Percentiles rank a stretch among this genome's conserved stretches.
Evolutionary conservation across 1,284 basidiomycete species (phyloP).

Genomic region (Apiotrichum sp.): DNA sequence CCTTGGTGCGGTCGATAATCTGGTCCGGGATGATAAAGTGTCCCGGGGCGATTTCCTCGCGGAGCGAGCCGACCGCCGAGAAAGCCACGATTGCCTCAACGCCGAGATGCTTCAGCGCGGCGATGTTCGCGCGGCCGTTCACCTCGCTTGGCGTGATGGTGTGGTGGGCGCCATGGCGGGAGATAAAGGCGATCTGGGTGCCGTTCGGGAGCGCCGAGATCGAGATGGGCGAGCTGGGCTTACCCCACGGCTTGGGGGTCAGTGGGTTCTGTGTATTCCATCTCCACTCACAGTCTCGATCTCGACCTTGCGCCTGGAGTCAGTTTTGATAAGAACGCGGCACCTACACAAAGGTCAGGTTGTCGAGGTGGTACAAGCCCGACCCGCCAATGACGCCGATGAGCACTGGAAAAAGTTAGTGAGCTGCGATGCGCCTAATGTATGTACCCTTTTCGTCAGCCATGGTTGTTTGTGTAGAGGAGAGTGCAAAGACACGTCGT

Average conservation of each 20-base stretch:
- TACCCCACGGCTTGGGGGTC: conserved; percentile 75
- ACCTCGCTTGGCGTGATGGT: conserved; percentile 66
- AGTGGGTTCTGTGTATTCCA: neutral
- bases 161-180: conserved; percentile 80
- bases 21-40: conserved; percentile 85
- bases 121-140: conserved; percentile 85
- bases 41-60: conserved; percentile 88
- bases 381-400: conserved; percentile 80
- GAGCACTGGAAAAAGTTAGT: conserved; percentile 52
- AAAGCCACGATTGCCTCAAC: conserved; percentile 87
- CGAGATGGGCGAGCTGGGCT: conserved; percentile 82
- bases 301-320: conserved; percentile 55
- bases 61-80: conserved; percentile 90
- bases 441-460: too few relatives aligned
- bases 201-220: conserved; percentile 76
- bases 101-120: conserved; percentile 87
- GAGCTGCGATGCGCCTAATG: too few relatives aligned
- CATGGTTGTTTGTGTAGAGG: too few relatives aligned
- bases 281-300: conserved; percentile 43
- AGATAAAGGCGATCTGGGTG: conserved; percentile 77
- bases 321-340: neutral
- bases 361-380: conserved; percentile 82
- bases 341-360: conserved; percentile 66
- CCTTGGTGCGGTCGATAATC: conserved; percentile 96
- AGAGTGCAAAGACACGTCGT: too few relatives aligned